Evolutionary conservation across 306 rosid species (phyloP).

Genomic region (Castanea crenata): DNA sequence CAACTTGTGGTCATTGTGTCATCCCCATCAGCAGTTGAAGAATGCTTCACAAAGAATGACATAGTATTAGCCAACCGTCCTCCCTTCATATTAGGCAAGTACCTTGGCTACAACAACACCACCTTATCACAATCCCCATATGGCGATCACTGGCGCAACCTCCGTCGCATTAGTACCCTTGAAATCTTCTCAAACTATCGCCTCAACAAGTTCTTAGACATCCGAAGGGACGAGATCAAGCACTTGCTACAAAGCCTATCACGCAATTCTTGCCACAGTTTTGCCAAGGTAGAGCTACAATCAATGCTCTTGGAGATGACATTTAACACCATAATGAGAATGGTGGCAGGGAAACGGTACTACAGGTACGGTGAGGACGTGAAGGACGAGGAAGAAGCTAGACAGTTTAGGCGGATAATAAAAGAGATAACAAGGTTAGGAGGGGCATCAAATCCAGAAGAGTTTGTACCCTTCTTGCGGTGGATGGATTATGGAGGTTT

Average conservation of each 20-base stretch:
- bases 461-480: constrained; percentile 42
- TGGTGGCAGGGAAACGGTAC: constrained; percentile 70
- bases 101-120: constrained; percentile 45
- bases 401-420: constrained; percentile 32
- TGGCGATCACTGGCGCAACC: constrained; percentile 82
- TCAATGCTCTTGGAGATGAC: constrained; percentile 41
- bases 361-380: constrained; percentile 34
- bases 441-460: constrained; percentile 27
- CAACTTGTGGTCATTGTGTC: constrained; percentile 43
- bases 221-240: constrained; percentile 44
- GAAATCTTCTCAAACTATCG: constrained; percentile 55
- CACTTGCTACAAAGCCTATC: constrained; percentile 31
- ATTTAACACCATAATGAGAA: constrained; percentile 56
- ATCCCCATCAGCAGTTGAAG: constrained; percentile 42
- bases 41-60: constrained; percentile 74
- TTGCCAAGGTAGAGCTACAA: constrained; percentile 34
- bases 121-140: constrained; percentile 26
- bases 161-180: constrained; percentile 57
- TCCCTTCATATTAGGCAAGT: constrained; percentile 22
- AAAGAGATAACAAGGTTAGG: constrained; percentile 17
- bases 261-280: neutral
- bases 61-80: constrained; percentile 52
- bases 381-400: constrained; percentile 39
- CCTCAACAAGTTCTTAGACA: constrained; percentile 19
- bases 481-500: constrained; percentile 32